These are phyloP conservation scores for Blastosporella zonata DNA, from an alignment of 1,284 basidiomycete genomes.

Conservation along the genomic window DNA sequence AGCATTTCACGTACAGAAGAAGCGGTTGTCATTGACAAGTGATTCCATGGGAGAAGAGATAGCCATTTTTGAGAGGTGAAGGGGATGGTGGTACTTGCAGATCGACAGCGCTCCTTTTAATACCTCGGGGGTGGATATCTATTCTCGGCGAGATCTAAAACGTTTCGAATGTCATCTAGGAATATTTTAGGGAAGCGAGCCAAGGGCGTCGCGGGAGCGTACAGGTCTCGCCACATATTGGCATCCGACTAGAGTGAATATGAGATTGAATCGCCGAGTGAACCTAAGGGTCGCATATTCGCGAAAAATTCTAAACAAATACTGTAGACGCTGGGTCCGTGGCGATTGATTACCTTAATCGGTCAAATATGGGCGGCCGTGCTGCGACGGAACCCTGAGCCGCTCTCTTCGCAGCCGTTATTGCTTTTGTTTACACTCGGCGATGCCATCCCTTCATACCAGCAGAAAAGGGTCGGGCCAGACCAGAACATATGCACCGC, in stretches of 20 bases:
- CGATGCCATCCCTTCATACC: neutral
- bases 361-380: slow-evolving; percentile 1
- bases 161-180: slow-evolving; percentile 1
- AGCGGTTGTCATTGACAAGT: slow-evolving; percentile 15
- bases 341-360: slow-evolving; percentile 4
- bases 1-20: slow-evolving; percentile 13
- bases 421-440: neutral
- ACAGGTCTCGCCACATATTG: slow-evolving; percentile 5
- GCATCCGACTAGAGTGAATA: slow-evolving; percentile 4
- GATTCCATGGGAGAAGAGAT: slow-evolving; percentile 15
- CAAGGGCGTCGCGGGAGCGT: slow-evolving; percentile 8
- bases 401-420: slow-evolving; percentile 1
- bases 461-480: no score
- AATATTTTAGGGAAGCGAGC: slow-evolving; percentile 12
- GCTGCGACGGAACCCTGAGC: slow-evolving; percentile 1
- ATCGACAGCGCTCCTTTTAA: slow-evolving; percentile 5
- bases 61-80: slow-evolving; percentile 5
- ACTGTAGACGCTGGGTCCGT: neutral
- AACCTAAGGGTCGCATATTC: neutral
- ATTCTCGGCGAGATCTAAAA: slow-evolving; percentile 10
- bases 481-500: no score
- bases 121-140: neutral
- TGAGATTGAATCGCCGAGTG: neutral
- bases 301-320: neutral
- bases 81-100: slow-evolving; percentile 2